Base-by-base conservation (phyloP, 2,329 filamentous ascomycete species). In the Colletotrichum cereale region DNA sequence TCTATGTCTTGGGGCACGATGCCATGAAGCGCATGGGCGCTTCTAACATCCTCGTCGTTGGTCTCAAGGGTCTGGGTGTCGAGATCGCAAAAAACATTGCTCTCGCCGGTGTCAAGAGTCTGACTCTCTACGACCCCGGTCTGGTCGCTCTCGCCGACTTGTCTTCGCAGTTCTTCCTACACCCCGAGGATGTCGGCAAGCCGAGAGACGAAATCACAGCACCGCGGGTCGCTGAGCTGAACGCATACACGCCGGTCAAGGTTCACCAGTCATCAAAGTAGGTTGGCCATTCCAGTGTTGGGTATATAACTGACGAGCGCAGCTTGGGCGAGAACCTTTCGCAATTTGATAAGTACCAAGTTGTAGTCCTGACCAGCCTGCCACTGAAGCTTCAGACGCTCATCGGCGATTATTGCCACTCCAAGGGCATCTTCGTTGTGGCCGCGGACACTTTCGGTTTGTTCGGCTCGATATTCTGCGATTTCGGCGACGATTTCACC, bases 1-100 rank as follows among this genome's bases (percentile, higher is more conserved):
- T 93, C 76, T 92, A 92, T 79, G 91, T 92, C 72, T 82, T 92
- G 62, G 90, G 90, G 74, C 90, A 92, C 78, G 90, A 92, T 82
- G 96, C 96, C 75, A 99, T 99, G 96, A 98, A 97, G 88, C 95
- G 96, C 79, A 99, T 99, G 96, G 90, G 95, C 79, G 93, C 95
- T 73, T 98, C 96, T 66, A 97, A 98, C 80, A 90, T 99, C 72
- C 92, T 99, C 64, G 88, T 99, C 67, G 93, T 96, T 73, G 96
- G 96, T 74, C 86, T 98, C 76, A 96, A 96, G 82, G 96, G 96
- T 62, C 89, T 99, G 50, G 96, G 96, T 85, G 96, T 98, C 67
- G 96, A 99, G 84, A 96, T 99, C 77, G 96, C 96, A 79, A 99
- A 99, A 89, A 99, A 99, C 79, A 94, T 99, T 79, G 96, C 96